These are phyloP conservation scores for Ogataea trehaloabstinens DNA, from an alignment of 805 yeast genomes.

Conservation along the genomic window DNA sequence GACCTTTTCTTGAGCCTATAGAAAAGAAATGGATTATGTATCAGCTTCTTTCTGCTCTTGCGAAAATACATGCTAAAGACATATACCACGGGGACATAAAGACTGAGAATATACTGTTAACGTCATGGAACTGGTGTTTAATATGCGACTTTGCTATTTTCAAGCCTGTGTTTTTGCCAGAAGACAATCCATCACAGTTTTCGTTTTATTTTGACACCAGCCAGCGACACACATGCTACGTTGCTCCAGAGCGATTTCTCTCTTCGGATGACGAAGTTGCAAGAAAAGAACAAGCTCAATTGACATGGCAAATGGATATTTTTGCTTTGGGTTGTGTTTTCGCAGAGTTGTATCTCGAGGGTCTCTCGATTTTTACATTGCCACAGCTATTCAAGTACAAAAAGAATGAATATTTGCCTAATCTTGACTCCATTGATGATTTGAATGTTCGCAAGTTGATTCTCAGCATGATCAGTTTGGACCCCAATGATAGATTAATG, in stretches of 20 bases:
- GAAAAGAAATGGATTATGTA: conserved; percentile 85
- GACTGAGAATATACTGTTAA: conserved; percentile 81
- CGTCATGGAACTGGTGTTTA: conserved; percentile 85
- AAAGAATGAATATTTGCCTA: conserved; percentile 64
- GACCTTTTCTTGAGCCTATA: conserved; percentile 80
- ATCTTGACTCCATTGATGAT: conserved; percentile 55
- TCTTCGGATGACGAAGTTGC: conserved; percentile 27
- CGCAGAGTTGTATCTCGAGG: conserved; percentile 85
- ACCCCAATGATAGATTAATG: conserved; percentile 58
- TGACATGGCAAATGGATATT: conserved; percentile 73
- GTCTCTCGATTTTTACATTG: conserved; percentile 79
- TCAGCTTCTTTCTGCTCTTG: conserved; percentile 67
- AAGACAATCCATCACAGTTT: conserved; percentile 89
- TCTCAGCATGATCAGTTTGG: conserved; percentile 56
- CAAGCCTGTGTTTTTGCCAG: conserved; percentile 85
- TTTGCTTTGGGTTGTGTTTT: conserved; percentile 84
- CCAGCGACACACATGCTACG: conserved; percentile 78
- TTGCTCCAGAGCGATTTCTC: conserved; percentile 90
- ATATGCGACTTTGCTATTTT: conserved; percentile 80
- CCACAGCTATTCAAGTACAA: conserved; percentile 85
- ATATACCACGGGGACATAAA: conserved; percentile 90
- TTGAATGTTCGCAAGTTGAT: conserved; percentile 52
- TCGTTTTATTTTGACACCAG: conserved; percentile 92
- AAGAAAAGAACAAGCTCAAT: conserved; percentile 18
- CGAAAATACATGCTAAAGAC: conserved; percentile 57